These are phyloP conservation scores for Symbiotaphrina buchneri DNA, from an alignment of 495 filamentous ascomycete species.

Conservation along the genomic window DNA sequence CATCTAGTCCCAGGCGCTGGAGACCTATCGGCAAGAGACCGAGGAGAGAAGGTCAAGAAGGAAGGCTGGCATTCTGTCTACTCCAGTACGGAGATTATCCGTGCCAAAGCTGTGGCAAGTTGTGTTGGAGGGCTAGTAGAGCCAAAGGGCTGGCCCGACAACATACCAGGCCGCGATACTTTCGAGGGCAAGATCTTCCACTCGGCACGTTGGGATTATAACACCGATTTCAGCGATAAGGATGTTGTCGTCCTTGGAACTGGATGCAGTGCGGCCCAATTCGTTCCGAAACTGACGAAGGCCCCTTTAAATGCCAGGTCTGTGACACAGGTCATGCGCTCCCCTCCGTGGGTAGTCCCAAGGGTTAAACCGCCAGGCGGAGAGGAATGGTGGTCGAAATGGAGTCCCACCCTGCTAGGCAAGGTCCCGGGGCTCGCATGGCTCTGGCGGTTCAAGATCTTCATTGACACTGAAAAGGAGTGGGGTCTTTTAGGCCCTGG, in stretches of 20 bases:
- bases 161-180: constrained; percentile 26
- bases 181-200: constrained; percentile 35
- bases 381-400: constrained; percentile 18
- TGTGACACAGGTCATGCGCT: constrained; percentile 19
- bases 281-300: constrained; percentile 17
- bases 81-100: constrained; percentile 9
- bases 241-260: constrained; percentile 36
- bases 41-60: constrained; percentile 7
- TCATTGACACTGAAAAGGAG: constrained; percentile 16
- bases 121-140: constrained; percentile 29
- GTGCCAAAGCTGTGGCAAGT: constrained; percentile 19
- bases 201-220: constrained; percentile 29
- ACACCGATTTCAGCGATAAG: constrained; percentile 22
- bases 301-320: constrained; percentile 12
- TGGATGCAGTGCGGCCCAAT: constrained; percentile 29
- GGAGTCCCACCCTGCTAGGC: constrained; percentile 16
- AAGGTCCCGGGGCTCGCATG: constrained; percentile 21
- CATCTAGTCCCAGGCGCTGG: constrained; percentile 12
- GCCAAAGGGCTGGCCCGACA: constrained; percentile 23
- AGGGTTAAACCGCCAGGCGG: constrained; percentile 13
- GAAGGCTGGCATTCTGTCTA: constrained; percentile 9
- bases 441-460: constrained; percentile 13
- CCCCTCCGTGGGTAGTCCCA: constrained; percentile 36
- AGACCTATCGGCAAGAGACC: constrained; percentile 10
- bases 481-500: too few relatives aligned